Evolutionary conservation across 78 protist genomes (phyloP).

Genomic region (Polysphondylium violaceum): DNA sequence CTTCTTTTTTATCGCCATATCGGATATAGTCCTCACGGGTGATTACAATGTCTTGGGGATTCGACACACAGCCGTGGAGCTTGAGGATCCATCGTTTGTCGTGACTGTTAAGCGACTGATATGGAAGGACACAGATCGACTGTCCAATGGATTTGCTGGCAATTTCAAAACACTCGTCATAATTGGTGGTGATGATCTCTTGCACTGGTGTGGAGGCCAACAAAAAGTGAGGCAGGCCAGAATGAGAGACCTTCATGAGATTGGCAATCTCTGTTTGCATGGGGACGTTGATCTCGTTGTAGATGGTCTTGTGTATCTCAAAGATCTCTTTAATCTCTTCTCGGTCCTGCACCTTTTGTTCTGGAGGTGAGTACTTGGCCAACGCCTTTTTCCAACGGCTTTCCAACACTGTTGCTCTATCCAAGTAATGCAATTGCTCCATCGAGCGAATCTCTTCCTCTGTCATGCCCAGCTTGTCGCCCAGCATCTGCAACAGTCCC

Average conservation of each 20-base stretch:
- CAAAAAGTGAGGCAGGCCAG: slow-evolving; percentile 60
- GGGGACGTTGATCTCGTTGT: slow-evolving; percentile 40
- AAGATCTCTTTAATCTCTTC: not conserved
- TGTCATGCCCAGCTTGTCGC: slow-evolving; percentile 54
- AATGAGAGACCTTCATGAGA: slow-evolving; percentile 31
- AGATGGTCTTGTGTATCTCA: not conserved
- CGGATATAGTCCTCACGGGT: slow-evolving; percentile 82
- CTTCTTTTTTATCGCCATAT: slow-evolving; percentile 61
- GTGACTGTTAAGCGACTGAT: not conserved
- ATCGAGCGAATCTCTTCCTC: slow-evolving; percentile 4
- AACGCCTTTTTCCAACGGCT: slow-evolving; percentile 57
- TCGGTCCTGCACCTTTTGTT: not conserved
- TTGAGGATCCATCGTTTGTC: slow-evolving; percentile 76
- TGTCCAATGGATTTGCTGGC: slow-evolving; percentile 57
- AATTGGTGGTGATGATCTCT: slow-evolving; percentile 86
- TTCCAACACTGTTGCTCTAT: slow-evolving; percentile 69
- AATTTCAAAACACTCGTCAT: slow-evolving; percentile 82
- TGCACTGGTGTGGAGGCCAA: slow-evolving; percentile 73
- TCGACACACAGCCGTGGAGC: slow-evolving; percentile 84
- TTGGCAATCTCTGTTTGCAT: slow-evolving; percentile 71
- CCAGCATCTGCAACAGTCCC: slow-evolving; percentile 55
- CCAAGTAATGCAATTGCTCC: slow-evolving; percentile 61
- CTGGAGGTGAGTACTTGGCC: not conserved
- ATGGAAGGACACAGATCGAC: slow-evolving; percentile 32
- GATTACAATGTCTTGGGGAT: slow-evolving; percentile 83